Percentiles rank a stretch among this genome's conserved stretches.
Conservation (phyloP, 805 yeast genomes). For the Suhomyces emberorum region DNA sequence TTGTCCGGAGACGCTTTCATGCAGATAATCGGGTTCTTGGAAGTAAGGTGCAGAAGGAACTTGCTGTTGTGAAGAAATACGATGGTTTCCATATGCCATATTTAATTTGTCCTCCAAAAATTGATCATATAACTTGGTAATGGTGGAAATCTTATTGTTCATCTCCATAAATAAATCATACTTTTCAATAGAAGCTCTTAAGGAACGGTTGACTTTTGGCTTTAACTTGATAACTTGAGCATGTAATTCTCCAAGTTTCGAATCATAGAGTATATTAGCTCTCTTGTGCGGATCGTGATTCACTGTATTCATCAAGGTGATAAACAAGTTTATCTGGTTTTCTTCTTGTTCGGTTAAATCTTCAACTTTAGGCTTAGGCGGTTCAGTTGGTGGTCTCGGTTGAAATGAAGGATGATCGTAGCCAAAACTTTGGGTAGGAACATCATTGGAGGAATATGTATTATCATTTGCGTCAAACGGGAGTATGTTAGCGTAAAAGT, state of each 20-base stretch:
- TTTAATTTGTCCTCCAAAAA: conserved; percentile 54
- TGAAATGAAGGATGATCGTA: conserved; percentile 7
- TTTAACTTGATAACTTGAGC: conserved; percentile 56
- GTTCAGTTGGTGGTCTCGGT: background rate
- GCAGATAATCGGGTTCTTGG: background rate
- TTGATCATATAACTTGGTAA: conserved; percentile 72
- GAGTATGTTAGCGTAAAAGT: conserved; percentile 26
- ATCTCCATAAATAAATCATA: conserved; percentile 67
- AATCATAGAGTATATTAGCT: conserved; percentile 40
- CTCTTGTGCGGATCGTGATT: conserved; percentile 45
- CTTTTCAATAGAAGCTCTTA: conserved; percentile 55
- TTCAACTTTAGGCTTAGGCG: conserved; percentile 12
- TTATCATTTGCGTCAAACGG: conserved; percentile 16
- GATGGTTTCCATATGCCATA: conserved; percentile 35
- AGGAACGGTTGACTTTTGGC: conserved; percentile 64
- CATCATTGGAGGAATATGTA: background rate
- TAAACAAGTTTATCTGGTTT: conserved; percentile 63
- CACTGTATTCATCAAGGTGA: conserved; percentile 58
- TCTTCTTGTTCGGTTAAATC: conserved; percentile 62
- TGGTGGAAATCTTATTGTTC: conserved; percentile 75
- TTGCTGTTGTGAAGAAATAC: background rate
- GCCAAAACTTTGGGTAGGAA: conserved; percentile 1
- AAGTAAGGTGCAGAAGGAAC: background rate
- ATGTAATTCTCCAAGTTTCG: conserved; percentile 55
- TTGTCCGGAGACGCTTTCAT: background rate